Conservation (phyloP, 495 filamentous ascomycete genomes). For the Haplographium delicatum region DNA sequence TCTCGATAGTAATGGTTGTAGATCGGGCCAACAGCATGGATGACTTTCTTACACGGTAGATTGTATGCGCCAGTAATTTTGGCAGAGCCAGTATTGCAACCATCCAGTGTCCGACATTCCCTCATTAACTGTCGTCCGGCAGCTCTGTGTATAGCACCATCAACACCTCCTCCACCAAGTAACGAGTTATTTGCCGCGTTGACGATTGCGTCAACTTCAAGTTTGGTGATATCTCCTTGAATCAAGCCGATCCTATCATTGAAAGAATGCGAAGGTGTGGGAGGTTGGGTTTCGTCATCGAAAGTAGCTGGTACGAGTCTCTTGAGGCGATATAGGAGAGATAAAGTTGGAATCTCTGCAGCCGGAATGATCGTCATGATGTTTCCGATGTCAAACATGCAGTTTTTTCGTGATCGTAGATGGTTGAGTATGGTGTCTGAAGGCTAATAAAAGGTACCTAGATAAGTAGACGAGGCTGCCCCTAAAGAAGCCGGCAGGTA, state of each 20-base stretch:
- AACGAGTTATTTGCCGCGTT: conserved; percentile 85
- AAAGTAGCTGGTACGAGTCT: conserved; percentile 29
- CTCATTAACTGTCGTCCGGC: conserved; percentile 63
- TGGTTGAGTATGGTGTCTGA: no score
- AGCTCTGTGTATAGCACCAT: conserved; percentile 79
- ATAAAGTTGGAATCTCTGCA: conserved; percentile 60
- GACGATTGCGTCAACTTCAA: conserved; percentile 79
- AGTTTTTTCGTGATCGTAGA: not conserved
- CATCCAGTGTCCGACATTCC: conserved; percentile 63
- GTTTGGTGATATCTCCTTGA: conserved; percentile 75
- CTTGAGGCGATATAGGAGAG: conserved; percentile 52
- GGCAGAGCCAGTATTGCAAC: conserved; percentile 73
- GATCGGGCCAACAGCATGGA: conserved; percentile 89
- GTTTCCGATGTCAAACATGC: conserved; percentile 11
- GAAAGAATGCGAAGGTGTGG: conserved; percentile 38
- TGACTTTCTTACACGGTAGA: conserved; percentile 71
- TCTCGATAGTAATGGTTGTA: conserved; percentile 42
- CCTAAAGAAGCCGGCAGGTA: not conserved
- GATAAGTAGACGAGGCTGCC: not conserved
- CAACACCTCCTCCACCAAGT: conserved; percentile 81
- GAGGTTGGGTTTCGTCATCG: not conserved
- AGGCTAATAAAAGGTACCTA: not conserved
- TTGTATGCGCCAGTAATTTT: conserved; percentile 78
- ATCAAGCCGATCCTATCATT: conserved; percentile 72
- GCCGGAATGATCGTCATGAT: conserved; percentile 21